A percentile compares a stretch with the other conserved stretches of the same genome.
phyloP scores from a whole-genome alignment of 805 yeast species.

The Debaryomyces tyrocola region DNA sequence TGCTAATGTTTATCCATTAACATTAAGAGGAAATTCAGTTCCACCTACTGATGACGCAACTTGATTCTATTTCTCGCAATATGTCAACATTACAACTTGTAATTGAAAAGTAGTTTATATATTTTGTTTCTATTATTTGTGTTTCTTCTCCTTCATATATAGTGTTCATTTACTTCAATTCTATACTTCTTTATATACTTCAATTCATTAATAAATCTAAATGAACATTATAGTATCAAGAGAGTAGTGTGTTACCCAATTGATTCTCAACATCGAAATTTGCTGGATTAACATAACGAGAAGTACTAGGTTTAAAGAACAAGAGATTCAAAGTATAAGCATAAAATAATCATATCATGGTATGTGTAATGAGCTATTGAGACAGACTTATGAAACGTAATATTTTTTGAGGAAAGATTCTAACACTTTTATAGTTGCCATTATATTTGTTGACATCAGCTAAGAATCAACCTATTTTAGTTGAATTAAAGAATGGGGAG shows the following conservation, averaged over 20 bases:
- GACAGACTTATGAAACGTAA: too few relatives aligned
- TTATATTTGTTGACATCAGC: slow-evolving; percentile 87
- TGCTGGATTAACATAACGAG: not conserved
- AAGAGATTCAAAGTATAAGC: not conserved
- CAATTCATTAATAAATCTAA: too few relatives aligned
- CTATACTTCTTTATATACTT: too few relatives aligned
- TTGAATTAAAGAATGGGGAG: slow-evolving; percentile 91
- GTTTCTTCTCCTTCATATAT: too few relatives aligned
- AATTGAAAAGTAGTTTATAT: too few relatives aligned
- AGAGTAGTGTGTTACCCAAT: not conserved
- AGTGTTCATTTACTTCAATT: too few relatives aligned
- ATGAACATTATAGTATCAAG: not conserved
- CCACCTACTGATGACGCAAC: slow-evolving; percentile 32
- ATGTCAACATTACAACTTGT: not conserved
- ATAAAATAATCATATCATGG: not conserved
- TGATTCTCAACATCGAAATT: not conserved
- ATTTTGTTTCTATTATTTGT: too few relatives aligned
- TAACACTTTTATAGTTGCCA: slow-evolving; percentile 62
- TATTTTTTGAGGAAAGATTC: slow-evolving; percentile 3
- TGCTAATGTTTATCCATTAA: slow-evolving; percentile 42
- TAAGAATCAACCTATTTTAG: slow-evolving; percentile 81
- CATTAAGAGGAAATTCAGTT: slow-evolving; percentile 50
- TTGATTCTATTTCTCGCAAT: not conserved
- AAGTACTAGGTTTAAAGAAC: not conserved
- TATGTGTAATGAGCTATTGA: not conserved